Evolutionary conservation across 257 asterid species (phyloP), one percentile per base, ranked within the genome.

Genomic region (Cynanchum wilfordii): DNA sequence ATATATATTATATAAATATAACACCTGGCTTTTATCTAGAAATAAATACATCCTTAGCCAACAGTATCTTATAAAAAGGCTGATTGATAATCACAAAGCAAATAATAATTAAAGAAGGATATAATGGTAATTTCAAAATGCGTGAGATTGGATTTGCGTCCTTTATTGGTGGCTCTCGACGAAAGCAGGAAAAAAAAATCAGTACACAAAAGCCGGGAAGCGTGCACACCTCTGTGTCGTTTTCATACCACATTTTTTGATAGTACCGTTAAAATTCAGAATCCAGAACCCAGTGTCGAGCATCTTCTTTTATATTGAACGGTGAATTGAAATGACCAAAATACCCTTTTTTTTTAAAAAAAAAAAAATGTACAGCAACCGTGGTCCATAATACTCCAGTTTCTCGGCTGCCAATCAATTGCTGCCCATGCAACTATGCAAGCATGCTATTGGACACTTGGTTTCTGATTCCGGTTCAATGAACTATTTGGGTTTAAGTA

Each of bases 231-330:
- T 0, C 22, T 10, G 22, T 12, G 12, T 44, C 55, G 12, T 13
- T 44, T n/a, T 24, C 33, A 24, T 19, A 66, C 29, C 17, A 66
- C 19, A 66, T 36, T 3, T 66, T 10, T 66, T 10, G 25, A 66
- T 3, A 11, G 56, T 19, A 50, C 56, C 57, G 71, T 24, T 67
- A 67, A 45, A 51, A 45, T 44, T 66, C 22, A 67, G 56, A 67
- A 44, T 67, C 57, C 11, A 44, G 22, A 13, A n/a, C 8, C 13
- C 8, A 13, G 29, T 5, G 7, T 16, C 11, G 11, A 42, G 47
- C 47, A 42, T 36, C 22, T 12, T 24, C 19, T 45, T 44, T 24
- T 40, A 42, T 19, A 29, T 1, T n/a, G 12, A 22, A 24, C 24
- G 38, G 19, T 2, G 10, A 36, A 0, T 1, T 49, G 12, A 12